phyloP scores from a whole-genome alignment of 768 basidiomycete species.

The Termitomyces eurrhizus region DNA sequence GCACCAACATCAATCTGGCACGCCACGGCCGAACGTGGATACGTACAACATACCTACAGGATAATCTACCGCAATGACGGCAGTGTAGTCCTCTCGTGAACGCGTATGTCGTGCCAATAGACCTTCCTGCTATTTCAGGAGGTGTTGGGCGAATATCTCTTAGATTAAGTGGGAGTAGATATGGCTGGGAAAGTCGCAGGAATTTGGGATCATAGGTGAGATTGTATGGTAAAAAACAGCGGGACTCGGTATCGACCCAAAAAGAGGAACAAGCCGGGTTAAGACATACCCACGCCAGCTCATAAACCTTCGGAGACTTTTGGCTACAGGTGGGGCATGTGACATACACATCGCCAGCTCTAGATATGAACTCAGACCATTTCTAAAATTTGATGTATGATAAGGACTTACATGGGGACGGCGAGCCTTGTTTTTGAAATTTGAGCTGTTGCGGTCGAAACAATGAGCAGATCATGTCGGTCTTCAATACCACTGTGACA shows the following conservation, averaged over 20 bases:
- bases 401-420: background rate
- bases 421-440: background rate
- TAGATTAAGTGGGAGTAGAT: constrained; percentile 28
- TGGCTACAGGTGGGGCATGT: constrained; percentile 41
- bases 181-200: constrained; percentile 31
- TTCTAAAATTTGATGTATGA: background rate
- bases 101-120: constrained; percentile 47
- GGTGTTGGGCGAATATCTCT: constrained; percentile 35
- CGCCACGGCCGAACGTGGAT: background rate
- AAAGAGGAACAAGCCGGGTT: constrained; percentile 53
- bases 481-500: background rate
- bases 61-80: constrained; percentile 61
- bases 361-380: constrained; percentile 1
- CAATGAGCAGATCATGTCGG: background rate
- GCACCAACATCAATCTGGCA: constrained; percentile 2
- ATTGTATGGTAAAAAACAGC: constrained; percentile 26
- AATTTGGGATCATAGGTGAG: constrained; percentile 50
- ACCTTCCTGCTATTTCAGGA: constrained; percentile 25
- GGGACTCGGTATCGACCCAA: constrained; percentile 36
- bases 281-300: constrained; percentile 59
- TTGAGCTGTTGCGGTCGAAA: background rate
- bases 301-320: constrained; percentile 51
- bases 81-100: constrained; percentile 73
- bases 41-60: constrained; percentile 52
- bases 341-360: constrained; percentile 18